A percentile compares a stretch with the other conserved stretches of the same genome.
These are phyloP conservation scores for Globomyces pollinis-pini DNA, from an alignment of 192 early-diverging fungal species.

Conservation along the genomic window DNA sequence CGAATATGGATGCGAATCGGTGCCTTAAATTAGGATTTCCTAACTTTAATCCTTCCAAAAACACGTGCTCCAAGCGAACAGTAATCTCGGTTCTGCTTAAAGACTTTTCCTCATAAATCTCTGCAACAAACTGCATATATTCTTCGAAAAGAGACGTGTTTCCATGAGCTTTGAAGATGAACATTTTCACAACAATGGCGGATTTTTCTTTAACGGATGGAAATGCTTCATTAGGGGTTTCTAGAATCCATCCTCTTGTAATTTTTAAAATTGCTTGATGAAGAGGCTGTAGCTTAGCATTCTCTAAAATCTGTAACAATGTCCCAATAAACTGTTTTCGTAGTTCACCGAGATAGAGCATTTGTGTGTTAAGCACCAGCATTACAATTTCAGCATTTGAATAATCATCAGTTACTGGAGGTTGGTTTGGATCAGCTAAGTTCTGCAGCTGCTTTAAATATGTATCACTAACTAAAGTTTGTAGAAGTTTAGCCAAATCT, in stretches of 20 bases:
- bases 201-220: constrained; percentile 97
- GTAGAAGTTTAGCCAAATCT: constrained; percentile 73
- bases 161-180: constrained; percentile 67
- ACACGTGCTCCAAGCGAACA: constrained; percentile 86
- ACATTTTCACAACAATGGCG: constrained; percentile 84
- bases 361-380: constrained; percentile 28
- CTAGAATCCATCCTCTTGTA: constrained; percentile 80
- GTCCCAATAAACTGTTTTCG: constrained; percentile 76
- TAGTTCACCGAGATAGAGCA: constrained; percentile 62
- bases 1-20: constrained; percentile 73
- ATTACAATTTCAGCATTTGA: constrained; percentile 46
- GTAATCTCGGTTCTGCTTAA: constrained; percentile 89
- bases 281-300: constrained; percentile 66
- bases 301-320: constrained; percentile 77
- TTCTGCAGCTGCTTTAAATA: too few species aligned
- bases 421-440: constrained; percentile 14
- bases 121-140: constrained; percentile 83
- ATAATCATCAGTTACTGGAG: constrained; percentile 28
- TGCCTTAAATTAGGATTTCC: constrained; percentile 72
- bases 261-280: constrained; percentile 71
- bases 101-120: constrained; percentile 75
- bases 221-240: constrained; percentile 68
- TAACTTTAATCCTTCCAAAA: constrained; percentile 80
- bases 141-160: constrained; percentile 67
- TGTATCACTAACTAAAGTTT: constrained; percentile 81